phyloP scores from a whole-genome alignment of 768 basidiomycete species.

The Tylopilus felleus region DNA sequence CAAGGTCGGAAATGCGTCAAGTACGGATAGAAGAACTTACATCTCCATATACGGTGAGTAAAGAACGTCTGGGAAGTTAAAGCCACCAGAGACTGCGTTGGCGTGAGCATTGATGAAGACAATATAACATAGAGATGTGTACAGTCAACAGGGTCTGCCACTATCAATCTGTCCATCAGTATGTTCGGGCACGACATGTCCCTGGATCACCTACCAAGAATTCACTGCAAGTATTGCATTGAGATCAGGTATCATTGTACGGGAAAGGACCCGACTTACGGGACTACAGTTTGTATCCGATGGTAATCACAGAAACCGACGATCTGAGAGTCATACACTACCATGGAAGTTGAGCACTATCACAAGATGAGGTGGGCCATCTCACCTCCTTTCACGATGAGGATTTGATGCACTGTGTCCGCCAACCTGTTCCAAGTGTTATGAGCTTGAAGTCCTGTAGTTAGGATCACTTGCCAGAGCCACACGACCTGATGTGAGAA shows the following conservation, averaged over 20 bases:
- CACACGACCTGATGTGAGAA: background rate
- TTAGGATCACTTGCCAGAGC: background rate
- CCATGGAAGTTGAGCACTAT: background rate
- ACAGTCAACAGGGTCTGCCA: conserved; percentile 6
- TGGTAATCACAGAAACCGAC: background rate
- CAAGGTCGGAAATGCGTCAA: no score
- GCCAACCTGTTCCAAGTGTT: background rate
- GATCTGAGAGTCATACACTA: conserved; percentile 3
- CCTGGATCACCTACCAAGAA: conserved; percentile 1
- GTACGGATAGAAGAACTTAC: background rate
- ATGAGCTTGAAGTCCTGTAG: background rate
- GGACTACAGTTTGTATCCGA: background rate
- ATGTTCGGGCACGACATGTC: background rate
- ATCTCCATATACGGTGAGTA: conserved; percentile 10
- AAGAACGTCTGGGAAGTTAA: conserved; percentile 6
- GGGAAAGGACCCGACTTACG: background rate
- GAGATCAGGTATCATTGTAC: no score
- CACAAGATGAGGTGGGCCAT: background rate
- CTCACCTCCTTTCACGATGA: conserved; percentile 5
- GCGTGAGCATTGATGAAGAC: background rate
- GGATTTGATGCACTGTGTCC: background rate
- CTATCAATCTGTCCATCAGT: background rate
- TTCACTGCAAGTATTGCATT: no score
- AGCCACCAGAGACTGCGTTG: conserved; percentile 2
- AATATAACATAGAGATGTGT: background rate